phyloP scores from a whole-genome alignment of 768 basidiomycete species.

The Mycena kentingensis region DNA sequence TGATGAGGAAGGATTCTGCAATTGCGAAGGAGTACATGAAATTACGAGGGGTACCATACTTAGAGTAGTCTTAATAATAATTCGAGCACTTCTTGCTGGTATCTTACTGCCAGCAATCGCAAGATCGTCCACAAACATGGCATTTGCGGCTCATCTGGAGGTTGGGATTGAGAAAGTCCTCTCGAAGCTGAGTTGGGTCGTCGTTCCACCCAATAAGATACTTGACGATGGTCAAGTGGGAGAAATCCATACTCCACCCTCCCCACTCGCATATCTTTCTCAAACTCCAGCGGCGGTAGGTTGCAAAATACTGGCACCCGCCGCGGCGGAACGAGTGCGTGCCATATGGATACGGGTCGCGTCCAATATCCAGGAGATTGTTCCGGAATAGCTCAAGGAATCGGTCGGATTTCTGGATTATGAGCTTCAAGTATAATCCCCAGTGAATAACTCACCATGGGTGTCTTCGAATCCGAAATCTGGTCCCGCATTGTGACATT shows the following conservation, averaged over 20 bases:
- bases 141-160: conserved; percentile 27
- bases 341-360: conserved; percentile 41
- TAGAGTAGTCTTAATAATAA: no score
- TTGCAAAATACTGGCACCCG: conserved; percentile 42
- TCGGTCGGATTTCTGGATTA: conserved; percentile 34
- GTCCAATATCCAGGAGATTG: conserved; percentile 40
- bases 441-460: conserved; percentile 27
- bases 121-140: conserved; percentile 24
- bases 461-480: conserved; percentile 20
- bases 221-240: conserved; percentile 42
- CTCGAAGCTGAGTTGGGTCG: conserved; percentile 31
- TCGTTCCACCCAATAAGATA: conserved; percentile 46
- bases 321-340: conserved; percentile 45
- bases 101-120: no score
- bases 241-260: conserved; percentile 46
- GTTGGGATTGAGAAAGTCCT: conserved; percentile 40
- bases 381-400: conserved; percentile 42
- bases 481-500: conserved; percentile 32
- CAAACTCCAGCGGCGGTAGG: conserved; percentile 35
- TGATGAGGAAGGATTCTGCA: conserved; percentile 12
- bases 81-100: no score
- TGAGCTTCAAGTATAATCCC: background rate
- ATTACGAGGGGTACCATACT: no score
- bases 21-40: conserved; percentile 22
- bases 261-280: conserved; percentile 47